Base-by-base conservation (phyloP, 352 stramenopile genomes). In the Phytopythium ostracodes region DNA sequence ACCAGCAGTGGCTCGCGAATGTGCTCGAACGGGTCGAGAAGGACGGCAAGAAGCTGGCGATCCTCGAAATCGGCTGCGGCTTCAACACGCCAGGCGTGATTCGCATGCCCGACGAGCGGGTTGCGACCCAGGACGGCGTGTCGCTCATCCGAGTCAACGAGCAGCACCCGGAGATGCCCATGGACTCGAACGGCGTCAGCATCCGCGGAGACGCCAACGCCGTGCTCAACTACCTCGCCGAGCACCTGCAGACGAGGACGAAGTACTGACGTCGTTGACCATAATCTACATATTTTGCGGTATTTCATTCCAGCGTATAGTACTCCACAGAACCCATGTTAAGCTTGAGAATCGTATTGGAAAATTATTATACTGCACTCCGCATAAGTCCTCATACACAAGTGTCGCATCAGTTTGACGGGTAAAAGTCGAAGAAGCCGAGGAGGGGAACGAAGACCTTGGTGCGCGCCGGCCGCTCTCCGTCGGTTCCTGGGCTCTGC, bases 81-180 rank as follows among this genome's bases (percentile, higher is more conserved):
- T 91, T 88, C 65, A 92, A 91, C 60, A 92, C 84, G 1, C 84
- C 81, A 0, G 77, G 66, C 2, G 79, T 92, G 15, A 53, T 89
- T 15, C 73, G 81, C 1, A 61, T 88, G 18, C 81, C 81, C 1
- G 75, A 88, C 42, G 81, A 92, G 52, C 67, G 68, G 3, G 59
- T 89, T 54, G 76, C 76, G 6, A 63, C 66, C 11, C 56, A 64
- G 4, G 59, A 81, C 15, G 72, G 72, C n/a, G 79, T 85, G 22
- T 63, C 64, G 20, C 70, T 92, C 49, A 63, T 92, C 14, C 77
- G 83, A 27, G 65, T 92, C 4, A 91, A 92, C 49, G 65, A 63
- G 9, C 61, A 79, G 12, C 67, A 91, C 22, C 60, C 75, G 0
- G 73, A 88, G 29, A 73, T 91, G 38, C 81, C 83, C 0, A 76